A percentile compares a stretch with the other conserved stretches of the same genome.
These are phyloP conservation scores for Eucalyptus erythrocorys DNA, from an alignment of 345 rosid genomes.

Conservation along the genomic window DNA sequence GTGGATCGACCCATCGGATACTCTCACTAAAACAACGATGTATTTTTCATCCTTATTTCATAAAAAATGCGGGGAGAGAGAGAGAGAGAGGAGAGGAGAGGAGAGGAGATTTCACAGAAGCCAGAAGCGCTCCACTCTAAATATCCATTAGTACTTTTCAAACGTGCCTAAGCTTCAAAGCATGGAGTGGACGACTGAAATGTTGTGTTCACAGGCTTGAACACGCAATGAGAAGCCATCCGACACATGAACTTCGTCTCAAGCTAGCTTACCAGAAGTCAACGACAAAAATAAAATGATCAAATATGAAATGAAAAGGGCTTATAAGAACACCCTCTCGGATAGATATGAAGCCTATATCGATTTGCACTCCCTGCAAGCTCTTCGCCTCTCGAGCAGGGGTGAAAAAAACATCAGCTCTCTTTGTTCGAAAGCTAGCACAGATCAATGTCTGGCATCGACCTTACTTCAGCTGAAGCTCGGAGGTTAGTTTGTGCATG, in stretches of 20 bases:
- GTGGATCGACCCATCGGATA: background rate
- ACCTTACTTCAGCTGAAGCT: background rate
- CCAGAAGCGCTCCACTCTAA: background rate
- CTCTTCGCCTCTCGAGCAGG: background rate
- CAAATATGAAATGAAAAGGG: background rate
- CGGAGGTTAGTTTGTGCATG: background rate
- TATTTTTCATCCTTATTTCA: background rate
- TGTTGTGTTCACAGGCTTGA: background rate
- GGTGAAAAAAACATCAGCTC: background rate
- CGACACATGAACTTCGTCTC: background rate
- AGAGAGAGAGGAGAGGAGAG: background rate
- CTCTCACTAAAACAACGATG: background rate
- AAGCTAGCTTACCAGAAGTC: background rate
- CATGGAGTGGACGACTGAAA: background rate
- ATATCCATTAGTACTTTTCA: background rate
- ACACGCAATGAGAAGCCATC: background rate
- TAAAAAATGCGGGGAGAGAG: fast-evolving
- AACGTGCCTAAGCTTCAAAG: background rate
- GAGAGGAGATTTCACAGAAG: background rate
- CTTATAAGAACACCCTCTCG: background rate
- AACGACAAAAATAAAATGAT: background rate
- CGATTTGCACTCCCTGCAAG: background rate
- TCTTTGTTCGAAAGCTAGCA: background rate
- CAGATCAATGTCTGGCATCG: background rate
- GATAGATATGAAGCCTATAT: background rate